Evolutionary conservation across 331 rosid species (phyloP).

Genomic region (Pyracantha coccinea): DNA sequence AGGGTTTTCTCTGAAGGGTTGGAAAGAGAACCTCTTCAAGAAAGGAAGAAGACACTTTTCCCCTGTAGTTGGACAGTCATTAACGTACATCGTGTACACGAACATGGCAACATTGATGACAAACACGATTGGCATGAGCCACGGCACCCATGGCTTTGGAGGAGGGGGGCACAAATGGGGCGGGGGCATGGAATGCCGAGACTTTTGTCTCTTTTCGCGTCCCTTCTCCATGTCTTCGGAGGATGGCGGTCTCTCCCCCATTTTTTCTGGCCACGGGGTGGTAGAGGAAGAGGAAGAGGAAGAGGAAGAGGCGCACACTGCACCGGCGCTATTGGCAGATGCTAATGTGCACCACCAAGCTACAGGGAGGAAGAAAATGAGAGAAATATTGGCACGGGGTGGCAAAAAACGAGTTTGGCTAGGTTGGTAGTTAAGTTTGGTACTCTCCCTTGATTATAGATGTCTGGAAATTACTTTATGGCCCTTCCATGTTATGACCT

Average conservation of each 20-base stretch:
- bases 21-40: slow-evolving; percentile 62
- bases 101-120: slow-evolving; percentile 40
- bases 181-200: slow-evolving; percentile 24
- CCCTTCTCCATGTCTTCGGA: slow-evolving; percentile 21
- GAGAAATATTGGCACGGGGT: slow-evolving; percentile 14
- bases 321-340: slow-evolving; percentile 4
- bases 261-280: background rate
- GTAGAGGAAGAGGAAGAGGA: background rate
- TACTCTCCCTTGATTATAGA: slow-evolving; percentile 31
- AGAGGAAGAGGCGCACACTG: slow-evolving; percentile 8
- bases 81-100: slow-evolving; percentile 45
- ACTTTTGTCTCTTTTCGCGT: slow-evolving; percentile 8
- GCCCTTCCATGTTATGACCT: background rate
- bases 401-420: slow-evolving; percentile 25
- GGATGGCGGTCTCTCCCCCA: slow-evolving; percentile 28
- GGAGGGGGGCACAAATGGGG: slow-evolving; percentile 34
- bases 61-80: slow-evolving; percentile 48
- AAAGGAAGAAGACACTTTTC: slow-evolving; percentile 30
- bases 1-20: slow-evolving; percentile 63
- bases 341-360: slow-evolving; percentile 16
- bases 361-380: slow-evolving; percentile 1
- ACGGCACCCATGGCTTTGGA: slow-evolving; percentile 44
- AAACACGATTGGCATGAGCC: slow-evolving; percentile 66
- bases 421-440: slow-evolving; percentile 38
- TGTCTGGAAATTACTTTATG: background rate